Conservation (phyloP, 2,329 filamentous ascomycete species). For the Neofusicoccum parvum region DNA sequence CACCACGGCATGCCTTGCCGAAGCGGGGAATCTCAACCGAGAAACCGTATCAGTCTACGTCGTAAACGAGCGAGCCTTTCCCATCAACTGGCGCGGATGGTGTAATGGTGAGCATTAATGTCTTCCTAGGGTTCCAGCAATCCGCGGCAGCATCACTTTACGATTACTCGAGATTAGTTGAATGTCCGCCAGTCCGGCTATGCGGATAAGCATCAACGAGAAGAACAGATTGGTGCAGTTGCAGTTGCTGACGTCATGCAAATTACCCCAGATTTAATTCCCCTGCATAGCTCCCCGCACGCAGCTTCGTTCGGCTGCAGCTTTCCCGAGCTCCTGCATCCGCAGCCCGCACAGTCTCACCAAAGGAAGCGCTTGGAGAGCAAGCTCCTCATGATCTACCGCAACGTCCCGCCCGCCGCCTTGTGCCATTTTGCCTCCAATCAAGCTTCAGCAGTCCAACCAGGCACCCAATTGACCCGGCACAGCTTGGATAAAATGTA, state of each 20-base stretch:
- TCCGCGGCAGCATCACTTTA: too few relatives aligned
- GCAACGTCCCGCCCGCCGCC: not conserved
- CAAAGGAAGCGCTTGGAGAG: not conserved
- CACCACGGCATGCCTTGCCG: too few relatives aligned
- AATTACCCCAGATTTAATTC: slow-evolving; percentile 10
- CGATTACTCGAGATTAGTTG: too few relatives aligned
- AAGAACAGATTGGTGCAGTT: not conserved
- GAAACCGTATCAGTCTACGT: too few relatives aligned
- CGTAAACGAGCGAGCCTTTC: too few relatives aligned
- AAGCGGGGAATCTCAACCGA: too few relatives aligned
- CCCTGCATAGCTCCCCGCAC: slow-evolving; percentile 7
- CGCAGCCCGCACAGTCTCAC: not conserved
- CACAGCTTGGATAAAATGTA: not conserved
- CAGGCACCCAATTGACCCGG: not conserved
- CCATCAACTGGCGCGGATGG: too few relatives aligned
- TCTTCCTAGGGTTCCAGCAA: too few relatives aligned
- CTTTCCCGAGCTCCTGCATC: slow-evolving; percentile 7
- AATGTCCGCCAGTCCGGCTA: too few relatives aligned
- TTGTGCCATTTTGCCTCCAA: slow-evolving; percentile 15
- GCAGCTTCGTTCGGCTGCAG: not conserved
- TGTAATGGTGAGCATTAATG: too few relatives aligned
- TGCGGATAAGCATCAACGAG: too few relatives aligned
- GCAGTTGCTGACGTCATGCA: slow-evolving; percentile 8
- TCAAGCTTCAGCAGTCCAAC: not conserved
- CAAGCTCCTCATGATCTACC: slow-evolving; percentile 13